These are phyloP conservation scores for Claviceps cyperi DNA, from an alignment of 2,329 filamentous ascomycete species.

Conservation along the genomic window DNA sequence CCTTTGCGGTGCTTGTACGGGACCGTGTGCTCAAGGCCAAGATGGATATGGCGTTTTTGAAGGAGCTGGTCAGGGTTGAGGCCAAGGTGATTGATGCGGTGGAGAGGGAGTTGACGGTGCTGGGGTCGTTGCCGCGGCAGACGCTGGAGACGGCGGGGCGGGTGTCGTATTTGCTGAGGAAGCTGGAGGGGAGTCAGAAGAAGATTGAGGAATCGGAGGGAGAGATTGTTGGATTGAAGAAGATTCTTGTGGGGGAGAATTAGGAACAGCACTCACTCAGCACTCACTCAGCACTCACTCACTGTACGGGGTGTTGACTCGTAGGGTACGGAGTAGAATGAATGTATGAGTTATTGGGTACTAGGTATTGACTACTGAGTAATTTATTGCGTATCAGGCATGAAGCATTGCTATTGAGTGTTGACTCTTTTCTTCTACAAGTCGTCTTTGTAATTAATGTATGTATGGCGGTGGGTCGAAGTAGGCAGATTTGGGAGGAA, in stretches of 20 bases:
- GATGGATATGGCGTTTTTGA: conserved; percentile 57
- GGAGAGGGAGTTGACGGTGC: conserved; percentile 58
- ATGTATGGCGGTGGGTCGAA: too few species aligned
- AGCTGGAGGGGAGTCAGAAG: conserved; percentile 57
- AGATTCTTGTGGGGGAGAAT: conserved; percentile 32
- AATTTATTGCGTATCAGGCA: too few species aligned
- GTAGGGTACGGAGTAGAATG: too few species aligned
- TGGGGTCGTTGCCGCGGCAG: conserved; percentile 58
- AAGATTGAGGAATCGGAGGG: conserved; percentile 62
- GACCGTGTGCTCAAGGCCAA: conserved; percentile 61
- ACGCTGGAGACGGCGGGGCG: conserved; percentile 53
- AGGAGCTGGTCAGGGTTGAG: conserved; percentile 57
- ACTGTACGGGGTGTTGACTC: too few species aligned
- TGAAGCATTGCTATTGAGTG: too few species aligned
- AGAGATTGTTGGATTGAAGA: conserved; percentile 59
- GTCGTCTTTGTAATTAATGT: too few species aligned
- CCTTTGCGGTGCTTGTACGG: conserved; percentile 56
- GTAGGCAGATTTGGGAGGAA: too few species aligned
- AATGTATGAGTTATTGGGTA: too few species aligned
- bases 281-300: too few species aligned
- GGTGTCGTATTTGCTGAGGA: conserved; percentile 57
- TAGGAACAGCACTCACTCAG: conserved; percentile 25
- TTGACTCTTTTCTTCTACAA: too few species aligned
- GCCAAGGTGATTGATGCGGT: conserved; percentile 61
- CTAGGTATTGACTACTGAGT: too few species aligned